Percentiles rank a stretch among this genome's conserved stretches.
These are phyloP conservation scores for Phaeosphaeriaceae sp. DNA, from an alignment of 2,329 filamentous ascomycete genomes.

Conservation along the genomic window DNA sequence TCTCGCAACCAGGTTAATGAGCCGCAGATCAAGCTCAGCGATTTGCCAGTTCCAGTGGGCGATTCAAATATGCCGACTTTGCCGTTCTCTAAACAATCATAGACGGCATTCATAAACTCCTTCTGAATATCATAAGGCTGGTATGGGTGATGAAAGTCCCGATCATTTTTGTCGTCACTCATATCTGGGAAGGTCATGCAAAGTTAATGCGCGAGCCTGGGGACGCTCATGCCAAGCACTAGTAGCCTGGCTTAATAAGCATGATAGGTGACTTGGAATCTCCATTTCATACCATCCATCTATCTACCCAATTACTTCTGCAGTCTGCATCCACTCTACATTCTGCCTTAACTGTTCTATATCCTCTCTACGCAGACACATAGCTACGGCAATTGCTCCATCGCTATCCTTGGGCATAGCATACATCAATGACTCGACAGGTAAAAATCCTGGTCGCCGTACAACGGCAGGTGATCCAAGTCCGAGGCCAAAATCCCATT, in stretches of 20 bases:
- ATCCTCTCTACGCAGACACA: slow-evolving; percentile 58
- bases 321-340: not conserved
- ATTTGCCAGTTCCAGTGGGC: slow-evolving; percentile 93
- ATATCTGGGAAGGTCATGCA: no score
- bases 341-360: not conserved
- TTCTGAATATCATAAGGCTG: slow-evolving; percentile 86
- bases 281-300: no score
- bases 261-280: no score
- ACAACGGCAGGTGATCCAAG: slow-evolving; percentile 57
- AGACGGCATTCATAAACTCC: slow-evolving; percentile 85
- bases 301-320: no score
- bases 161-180: slow-evolving; percentile 3
- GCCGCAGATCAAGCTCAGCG: slow-evolving; percentile 86
- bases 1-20: slow-evolving; percentile 90
- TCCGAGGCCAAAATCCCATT: slow-evolving; percentile 56
- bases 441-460: slow-evolving; percentile 55
- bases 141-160: slow-evolving; percentile 84
- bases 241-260: no score
- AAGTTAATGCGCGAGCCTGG: no score
- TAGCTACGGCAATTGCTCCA: slow-evolving; percentile 53
- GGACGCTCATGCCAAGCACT: no score
- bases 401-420: slow-evolving; percentile 43
- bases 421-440: slow-evolving; percentile 58
- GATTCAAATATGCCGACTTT: slow-evolving; percentile 90
- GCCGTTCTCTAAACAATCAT: slow-evolving; percentile 76